Evolutionary conservation across 1,139 yeast species (phyloP), one percentile per base, ranked within the genome.

Genomic region (Magnusiomyces suaveolens): DNA sequence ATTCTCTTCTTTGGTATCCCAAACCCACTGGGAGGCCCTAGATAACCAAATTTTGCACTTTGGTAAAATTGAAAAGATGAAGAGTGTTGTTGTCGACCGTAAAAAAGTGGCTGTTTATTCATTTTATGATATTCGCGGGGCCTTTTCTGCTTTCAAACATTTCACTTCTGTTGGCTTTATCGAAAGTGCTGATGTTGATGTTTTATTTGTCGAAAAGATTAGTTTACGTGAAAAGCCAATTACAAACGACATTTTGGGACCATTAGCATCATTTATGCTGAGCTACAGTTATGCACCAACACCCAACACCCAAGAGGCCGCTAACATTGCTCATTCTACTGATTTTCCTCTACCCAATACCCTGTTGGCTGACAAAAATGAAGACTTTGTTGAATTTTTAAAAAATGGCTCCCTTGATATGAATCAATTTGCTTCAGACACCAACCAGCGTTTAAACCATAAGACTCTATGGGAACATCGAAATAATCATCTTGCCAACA

Each of bases 321-420:
- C 1, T 3, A 4, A 32, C 36, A 23, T 10, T 38, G 36, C 23
- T 21, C 8, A 36, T 16, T 2, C n/a, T 41, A 3, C 18, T 36
- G n/a, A n/a, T n/a, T n/a, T n/a, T n/a, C n/a, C n/a, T n/a, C n/a
- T n/a, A n/a, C n/a, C n/a, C n/a, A n/a, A n/a, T n/a, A n/a, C n/a
- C n/a, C n/a, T n/a, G n/a, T n/a, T n/a, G n/a, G 14, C 25, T 16
- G 29, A 14, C 16, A 21, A 32, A 4, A 21, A 23, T 33, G 49
- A 46, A 1, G 43, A 46, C 20, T n/a, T 47, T 33, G 59, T 54
- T 18, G 63, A 60, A 2, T 56, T 53, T 23, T 48, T 62, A 39
- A 60, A 57, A 25, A 52, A 61, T 49, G 63, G 58, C 14, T 59
- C 60, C 14, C 58, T 61, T 41, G 63, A 61, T 52, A 43, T 39